Percentiles rank a stretch among this genome's conserved stretches.
phyloP scores from a whole-genome alignment of 1,284 basidiomycete species.

The Moesziomyces aphidis region DNA sequence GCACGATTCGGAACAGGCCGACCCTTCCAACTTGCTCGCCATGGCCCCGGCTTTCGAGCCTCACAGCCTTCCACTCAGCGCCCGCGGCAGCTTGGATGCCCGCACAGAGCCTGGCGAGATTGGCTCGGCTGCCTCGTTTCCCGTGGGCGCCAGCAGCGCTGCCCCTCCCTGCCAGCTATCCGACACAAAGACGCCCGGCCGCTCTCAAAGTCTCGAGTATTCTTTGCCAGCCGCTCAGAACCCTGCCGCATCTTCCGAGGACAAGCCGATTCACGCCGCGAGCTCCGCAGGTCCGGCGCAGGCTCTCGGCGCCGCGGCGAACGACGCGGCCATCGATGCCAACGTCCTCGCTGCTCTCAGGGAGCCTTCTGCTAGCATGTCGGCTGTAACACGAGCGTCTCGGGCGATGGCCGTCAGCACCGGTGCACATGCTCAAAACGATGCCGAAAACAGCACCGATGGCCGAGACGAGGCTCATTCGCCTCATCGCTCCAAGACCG shows the following conservation, averaged over 20 bases:
- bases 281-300: no score
- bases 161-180: not conserved
- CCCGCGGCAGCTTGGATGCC: constrained; percentile 17
- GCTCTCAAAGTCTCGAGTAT: constrained; percentile 17
- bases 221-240: constrained; percentile 7
- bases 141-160: not conserved
- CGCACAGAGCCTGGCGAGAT: constrained; percentile 15
- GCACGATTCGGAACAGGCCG: constrained; percentile 3
- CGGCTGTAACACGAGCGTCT: constrained; percentile 19
- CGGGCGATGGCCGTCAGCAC: constrained; percentile 2
- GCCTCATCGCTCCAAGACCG: constrained; percentile 34
- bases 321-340: constrained; percentile 9
- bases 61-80: constrained; percentile 34
- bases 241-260: not conserved
- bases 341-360: constrained; percentile 32
- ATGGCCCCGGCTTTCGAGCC: constrained; percentile 15
- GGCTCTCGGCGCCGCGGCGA: no score
- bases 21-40: not conserved
- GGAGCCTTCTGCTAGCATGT: constrained; percentile 39
- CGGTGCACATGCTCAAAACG: not conserved
- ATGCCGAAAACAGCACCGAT: constrained; percentile 6
- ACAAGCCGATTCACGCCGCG: not conserved
- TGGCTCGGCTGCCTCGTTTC: constrained; percentile 18
- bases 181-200: constrained; percentile 7
- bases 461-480: constrained; percentile 11